A percentile compares a stretch with the other conserved stretches of the same genome.
phyloP scores from a whole-genome alignment of 2,329 filamentous ascomycete species.

The Thelonectria blattea region DNA sequence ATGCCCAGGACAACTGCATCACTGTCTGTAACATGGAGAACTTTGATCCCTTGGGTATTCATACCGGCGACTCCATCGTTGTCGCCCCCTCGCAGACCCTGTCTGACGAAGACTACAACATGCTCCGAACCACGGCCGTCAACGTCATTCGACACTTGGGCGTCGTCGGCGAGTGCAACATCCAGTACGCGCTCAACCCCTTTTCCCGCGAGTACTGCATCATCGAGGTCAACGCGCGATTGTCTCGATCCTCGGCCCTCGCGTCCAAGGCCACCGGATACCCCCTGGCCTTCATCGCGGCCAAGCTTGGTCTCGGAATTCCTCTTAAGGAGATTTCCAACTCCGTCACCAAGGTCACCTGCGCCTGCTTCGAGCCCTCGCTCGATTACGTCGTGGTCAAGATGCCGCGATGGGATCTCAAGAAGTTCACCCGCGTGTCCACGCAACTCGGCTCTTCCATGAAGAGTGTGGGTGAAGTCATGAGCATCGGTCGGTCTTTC shows the following conservation, averaged over 20 bases:
- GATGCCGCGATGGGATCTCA: constrained; percentile 98
- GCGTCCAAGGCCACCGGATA: constrained; percentile 98
- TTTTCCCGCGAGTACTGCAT: constrained; percentile 97
- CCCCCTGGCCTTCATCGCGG: constrained; percentile 93
- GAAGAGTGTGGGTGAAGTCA: constrained; percentile 99
- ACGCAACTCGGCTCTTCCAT: constrained; percentile 96
- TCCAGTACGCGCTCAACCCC: constrained; percentile 96
- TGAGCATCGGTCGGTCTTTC: constrained; percentile 96
- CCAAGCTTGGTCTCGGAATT: constrained; percentile 93
- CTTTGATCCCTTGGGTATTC: constrained; percentile 96
- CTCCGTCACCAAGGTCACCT: constrained; percentile 93
- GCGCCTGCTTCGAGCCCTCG: constrained; percentile 97
- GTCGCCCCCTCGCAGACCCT: constrained; percentile 96
- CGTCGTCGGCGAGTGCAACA: constrained; percentile 98
- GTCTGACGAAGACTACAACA: constrained; percentile 98
- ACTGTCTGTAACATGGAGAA: constrained; percentile 99
- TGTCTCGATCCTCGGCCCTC: constrained; percentile 92
- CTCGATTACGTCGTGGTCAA: constrained; percentile 98
- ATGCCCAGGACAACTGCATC: constrained; percentile 96
- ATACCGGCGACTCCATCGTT: constrained; percentile 97
- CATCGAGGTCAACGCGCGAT: constrained; percentile 96
- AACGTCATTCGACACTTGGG: constrained; percentile 97
- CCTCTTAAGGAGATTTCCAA: constrained; percentile 97
- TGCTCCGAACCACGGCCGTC: constrained; percentile 95
- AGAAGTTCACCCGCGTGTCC: constrained; percentile 97